These are phyloP conservation scores for Diplocarpon rosae DNA, from an alignment of 2,329 filamentous ascomycete genomes.

Conservation along the genomic window DNA sequence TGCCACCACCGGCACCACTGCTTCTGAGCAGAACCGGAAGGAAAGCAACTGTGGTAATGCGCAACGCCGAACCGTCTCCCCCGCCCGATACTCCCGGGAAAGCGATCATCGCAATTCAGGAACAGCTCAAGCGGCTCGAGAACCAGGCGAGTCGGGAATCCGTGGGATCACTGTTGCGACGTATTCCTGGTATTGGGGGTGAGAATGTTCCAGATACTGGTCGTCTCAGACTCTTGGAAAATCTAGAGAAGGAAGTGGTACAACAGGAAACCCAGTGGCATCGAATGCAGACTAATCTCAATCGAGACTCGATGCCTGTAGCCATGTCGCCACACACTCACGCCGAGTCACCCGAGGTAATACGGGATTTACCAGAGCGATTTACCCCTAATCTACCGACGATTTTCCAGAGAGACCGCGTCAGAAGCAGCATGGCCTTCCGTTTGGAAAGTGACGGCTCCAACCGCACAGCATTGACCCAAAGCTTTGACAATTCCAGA, in stretches of 20 bases:
- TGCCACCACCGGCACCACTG: constrained; percentile 46
- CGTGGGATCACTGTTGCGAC: constrained; percentile 20
- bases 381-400: constrained; percentile 30
- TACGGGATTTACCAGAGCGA: constrained; percentile 14
- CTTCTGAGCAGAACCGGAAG: constrained; percentile 34
- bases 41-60: constrained; percentile 34
- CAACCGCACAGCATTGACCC: constrained; percentile 24
- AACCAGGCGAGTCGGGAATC: constrained; percentile 20
- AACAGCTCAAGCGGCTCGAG: constrained; percentile 25
- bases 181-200: constrained; percentile 13
- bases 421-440: constrained; percentile 26
- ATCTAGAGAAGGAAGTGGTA: constrained; percentile 52
- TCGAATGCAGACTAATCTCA: constrained; percentile 41
- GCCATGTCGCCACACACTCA: constrained; percentile 17
- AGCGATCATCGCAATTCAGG: constrained; percentile 25
- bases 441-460: constrained; percentile 21
- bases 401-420: constrained; percentile 30
- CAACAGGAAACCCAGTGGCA: constrained; percentile 50
- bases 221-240: constrained; percentile 36
- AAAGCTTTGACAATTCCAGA: constrained; percentile 27
- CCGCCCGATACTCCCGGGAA: constrained; percentile 21
- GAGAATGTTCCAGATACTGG: constrained; percentile 8
- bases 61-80: constrained; percentile 24
- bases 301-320: constrained; percentile 25
- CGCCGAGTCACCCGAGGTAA: constrained; percentile 1